Conservation (phyloP, 306 rosid genomes). For the Fragaria iinumae region DNA sequence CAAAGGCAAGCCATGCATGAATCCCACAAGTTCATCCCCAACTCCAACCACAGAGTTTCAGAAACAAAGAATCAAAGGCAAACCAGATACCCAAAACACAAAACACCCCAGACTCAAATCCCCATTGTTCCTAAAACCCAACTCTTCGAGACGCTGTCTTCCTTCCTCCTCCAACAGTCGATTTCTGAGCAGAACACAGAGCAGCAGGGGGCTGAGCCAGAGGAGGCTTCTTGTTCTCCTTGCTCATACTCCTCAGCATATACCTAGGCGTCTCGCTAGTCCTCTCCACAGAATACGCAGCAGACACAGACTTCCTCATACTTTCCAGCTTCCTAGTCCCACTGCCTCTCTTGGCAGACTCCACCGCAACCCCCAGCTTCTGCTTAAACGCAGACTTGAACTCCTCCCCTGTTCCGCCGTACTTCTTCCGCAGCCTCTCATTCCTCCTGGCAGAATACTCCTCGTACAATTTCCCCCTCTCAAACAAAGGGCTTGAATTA, state of each 20-base stretch:
- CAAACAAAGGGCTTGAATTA: constrained; percentile 38
- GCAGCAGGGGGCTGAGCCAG: constrained; percentile 25
- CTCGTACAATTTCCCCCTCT: constrained; percentile 78
- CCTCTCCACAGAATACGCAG: constrained; percentile 50
- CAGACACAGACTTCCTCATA: constrained; percentile 67
- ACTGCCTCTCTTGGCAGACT: constrained; percentile 60
- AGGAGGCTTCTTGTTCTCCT: constrained; percentile 84
- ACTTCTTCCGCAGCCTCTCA: constrained; percentile 79
- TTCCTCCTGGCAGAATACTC: constrained; percentile 84
- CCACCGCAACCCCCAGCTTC: constrained; percentile 64
- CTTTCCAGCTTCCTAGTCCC: constrained; percentile 50
- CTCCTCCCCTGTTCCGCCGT: constrained; percentile 30
- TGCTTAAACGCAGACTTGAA: constrained; percentile 23
- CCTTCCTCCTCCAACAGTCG: constrained; percentile 24
- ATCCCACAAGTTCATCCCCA: neutral
- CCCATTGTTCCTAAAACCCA: constrained; percentile 2
- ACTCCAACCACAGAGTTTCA: neutral
- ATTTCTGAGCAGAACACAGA: constrained; percentile 30
- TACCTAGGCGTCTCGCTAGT: constrained; percentile 67
- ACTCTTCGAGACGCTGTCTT: constrained; percentile 38
- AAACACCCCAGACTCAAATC: neutral
- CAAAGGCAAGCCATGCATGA: neutral
- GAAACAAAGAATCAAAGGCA: constrained; percentile 22
- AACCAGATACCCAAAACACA: neutral
- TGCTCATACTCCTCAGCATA: constrained; percentile 78